Base-by-base conservation (phyloP, 176 grass and related monocot species). In the Tillandsia fasciculata region DNA sequence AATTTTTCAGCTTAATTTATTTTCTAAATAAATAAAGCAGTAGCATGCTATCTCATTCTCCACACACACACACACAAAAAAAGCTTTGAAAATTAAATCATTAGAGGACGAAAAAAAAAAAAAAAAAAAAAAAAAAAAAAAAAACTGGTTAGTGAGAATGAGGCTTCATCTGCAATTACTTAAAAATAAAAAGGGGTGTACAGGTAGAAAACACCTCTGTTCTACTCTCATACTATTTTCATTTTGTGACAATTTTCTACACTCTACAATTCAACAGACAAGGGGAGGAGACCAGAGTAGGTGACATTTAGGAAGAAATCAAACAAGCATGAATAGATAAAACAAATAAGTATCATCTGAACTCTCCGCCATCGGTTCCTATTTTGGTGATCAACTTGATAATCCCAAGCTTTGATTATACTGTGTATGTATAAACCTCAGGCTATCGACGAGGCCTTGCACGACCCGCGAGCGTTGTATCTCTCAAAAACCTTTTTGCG, bases 401-500 rank as follows among this genome's bases (percentile, higher is more conserved):
- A 61, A 15, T 61, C 10, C 8, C 18, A 18, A 18, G n/a, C 3
- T 18, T 9, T 14, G n/a, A 61, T 50, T 13, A 63, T 47, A 78
- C 79, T 77, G 50, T 74, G 82, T 58, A 78, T 75, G 28, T 87
- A 99, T 48, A 84, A 74, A 63, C 79, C 79, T 12, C 84, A 90
- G 12, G 87, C 86, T 1, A 87, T 82, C 3, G 87, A 90, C 2
- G 90, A 99, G 0, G 84, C 82, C 26, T 84, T 70, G 26, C 93
- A 87, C 0, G 87, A 88, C 52, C 90, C 91, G 64, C 87, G 88
- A 33, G 90, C 87, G 18, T 90, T 83, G 63, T 99, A 99, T 67
- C 80, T 87, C 51, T 99, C 95, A 0, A 93, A 94, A 1, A 99
- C 95, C 72, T 88, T 90, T 74, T 90, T 77, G 10, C 87, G 86